Percentiles rank a stretch among this genome's conserved stretches.
Conservation (phyloP, 1,284 basidiomycete species). For the Heimioporus punctisporus region DNA sequence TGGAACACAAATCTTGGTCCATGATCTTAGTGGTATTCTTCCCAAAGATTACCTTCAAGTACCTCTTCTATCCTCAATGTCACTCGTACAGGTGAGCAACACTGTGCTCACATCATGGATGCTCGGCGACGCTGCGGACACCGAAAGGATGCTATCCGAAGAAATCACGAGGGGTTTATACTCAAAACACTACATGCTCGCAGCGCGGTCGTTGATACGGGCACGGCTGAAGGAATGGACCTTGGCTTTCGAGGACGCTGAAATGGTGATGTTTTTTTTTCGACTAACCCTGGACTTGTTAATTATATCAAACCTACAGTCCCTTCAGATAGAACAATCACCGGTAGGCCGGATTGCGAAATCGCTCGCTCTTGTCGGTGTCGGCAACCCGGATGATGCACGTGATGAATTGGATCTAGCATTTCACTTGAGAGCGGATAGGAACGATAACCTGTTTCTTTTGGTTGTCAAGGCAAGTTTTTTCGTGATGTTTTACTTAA, state of each 20-base stretch:
- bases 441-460: neutral
- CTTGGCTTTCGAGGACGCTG: neutral
- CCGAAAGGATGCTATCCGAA: neutral
- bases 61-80: neutral
- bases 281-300: no score
- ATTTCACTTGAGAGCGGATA: neutral
- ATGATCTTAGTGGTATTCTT: neutral
- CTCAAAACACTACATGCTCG: neutral
- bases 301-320: neutral
- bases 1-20: neutral
- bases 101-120: neutral
- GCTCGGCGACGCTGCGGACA: neutral
- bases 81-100: neutral
- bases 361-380: neutral
- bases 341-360: slow-evolving; percentile 3
- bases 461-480: slow-evolving; percentile 2
- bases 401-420: slow-evolving; percentile 1
- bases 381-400: neutral
- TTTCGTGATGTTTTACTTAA: neutral
- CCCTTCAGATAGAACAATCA: neutral
- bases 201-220: slow-evolving; percentile 1
- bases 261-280: neutral
- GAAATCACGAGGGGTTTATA: neutral
- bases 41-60: neutral
- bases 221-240: slow-evolving; percentile 1